Conservation (phyloP, 2,329 filamentous ascomycete species). For the Diaporthe sp. region DNA sequence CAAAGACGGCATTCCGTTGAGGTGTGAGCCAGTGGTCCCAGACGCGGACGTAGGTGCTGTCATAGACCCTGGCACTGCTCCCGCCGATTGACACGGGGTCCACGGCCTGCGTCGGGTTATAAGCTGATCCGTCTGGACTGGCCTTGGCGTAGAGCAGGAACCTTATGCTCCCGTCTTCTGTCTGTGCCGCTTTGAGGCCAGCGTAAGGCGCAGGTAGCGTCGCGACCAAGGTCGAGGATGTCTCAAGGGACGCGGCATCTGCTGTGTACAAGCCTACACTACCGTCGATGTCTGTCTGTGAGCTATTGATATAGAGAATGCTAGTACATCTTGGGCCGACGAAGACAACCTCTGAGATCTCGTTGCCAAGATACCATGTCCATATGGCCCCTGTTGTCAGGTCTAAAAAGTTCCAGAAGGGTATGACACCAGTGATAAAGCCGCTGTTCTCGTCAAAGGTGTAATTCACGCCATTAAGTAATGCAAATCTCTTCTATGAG, state of each 20-base stretch:
- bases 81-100: background rate
- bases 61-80: slow-evolving; percentile 9
- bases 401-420: background rate
- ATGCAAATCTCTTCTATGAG: background rate
- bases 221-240: background rate
- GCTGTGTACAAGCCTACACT: background rate
- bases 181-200: background rate
- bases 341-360: slow-evolving; percentile 7
- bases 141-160: slow-evolving; percentile 9
- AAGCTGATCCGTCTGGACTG: background rate
- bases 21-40: background rate
- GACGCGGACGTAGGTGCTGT: slow-evolving; percentile 6
- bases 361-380: slow-evolving; percentile 7
- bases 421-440: background rate
- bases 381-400: background rate
- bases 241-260: background rate
- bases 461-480: background rate
- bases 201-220: slow-evolving; percentile 2
- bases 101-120: background rate
- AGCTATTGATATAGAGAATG: slow-evolving; percentile 1
- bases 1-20: slow-evolving; percentile 11
- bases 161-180: background rate
- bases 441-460: slow-evolving; percentile 10
- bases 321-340: background rate
- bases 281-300: background rate